A percentile compares a stretch with the other conserved stretches of the same genome.
Evolutionary conservation across 768 basidiomycete species (phyloP).

Genomic region (Cystofilobasidium capitatum): DNA sequence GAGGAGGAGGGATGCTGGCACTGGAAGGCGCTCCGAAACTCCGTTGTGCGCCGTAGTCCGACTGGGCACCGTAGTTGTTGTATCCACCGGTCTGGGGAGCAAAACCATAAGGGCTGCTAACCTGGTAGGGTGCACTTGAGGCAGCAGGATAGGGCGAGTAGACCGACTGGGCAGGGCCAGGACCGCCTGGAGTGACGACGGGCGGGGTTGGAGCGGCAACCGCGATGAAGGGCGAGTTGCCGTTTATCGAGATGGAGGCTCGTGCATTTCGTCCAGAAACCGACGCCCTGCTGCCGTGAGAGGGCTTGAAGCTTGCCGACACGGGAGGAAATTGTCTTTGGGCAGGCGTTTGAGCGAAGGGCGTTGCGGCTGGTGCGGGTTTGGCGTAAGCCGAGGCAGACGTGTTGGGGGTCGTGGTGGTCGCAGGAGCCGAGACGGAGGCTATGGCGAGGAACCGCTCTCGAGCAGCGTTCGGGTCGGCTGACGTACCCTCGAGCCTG

Average conservation of each 20-base stretch:
- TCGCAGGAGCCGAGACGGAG: slow-evolving; percentile 15
- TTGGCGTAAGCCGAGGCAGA: slow-evolving; percentile 12
- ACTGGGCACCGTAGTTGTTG: background rate
- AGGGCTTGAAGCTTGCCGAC: background rate
- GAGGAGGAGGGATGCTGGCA: slow-evolving; percentile 17
- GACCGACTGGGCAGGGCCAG: slow-evolving; percentile 3
- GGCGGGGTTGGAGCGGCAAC: slow-evolving; percentile 10
- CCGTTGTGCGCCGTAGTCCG: slow-evolving; percentile 9
- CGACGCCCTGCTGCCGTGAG: slow-evolving; percentile 15
- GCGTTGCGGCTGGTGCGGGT: slow-evolving; percentile 39
- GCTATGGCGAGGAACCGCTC: slow-evolving; percentile 39
- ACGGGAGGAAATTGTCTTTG: slow-evolving; percentile 25
- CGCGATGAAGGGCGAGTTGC: slow-evolving; percentile 15
- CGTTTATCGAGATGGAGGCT: slow-evolving; percentile 18
- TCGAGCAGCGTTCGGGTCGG: slow-evolving; percentile 30
- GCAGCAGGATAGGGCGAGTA: slow-evolving; percentile 21
- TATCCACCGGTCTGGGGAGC: background rate
- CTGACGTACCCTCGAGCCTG: slow-evolving; percentile 48
- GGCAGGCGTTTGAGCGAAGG: background rate
- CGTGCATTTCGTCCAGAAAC: slow-evolving; percentile 8
- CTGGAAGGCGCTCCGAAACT: slow-evolving; percentile 29
- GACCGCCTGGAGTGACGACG: slow-evolving; percentile 20
- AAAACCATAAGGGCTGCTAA: slow-evolving; percentile 4
- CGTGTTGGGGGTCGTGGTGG: slow-evolving; percentile 18
- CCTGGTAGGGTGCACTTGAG: slow-evolving; percentile 17